Evolutionary conservation across 345 rosid genomes (phyloP), one percentile per base, ranked within the genome.

Genomic region (Corchorus capsularis): DNA sequence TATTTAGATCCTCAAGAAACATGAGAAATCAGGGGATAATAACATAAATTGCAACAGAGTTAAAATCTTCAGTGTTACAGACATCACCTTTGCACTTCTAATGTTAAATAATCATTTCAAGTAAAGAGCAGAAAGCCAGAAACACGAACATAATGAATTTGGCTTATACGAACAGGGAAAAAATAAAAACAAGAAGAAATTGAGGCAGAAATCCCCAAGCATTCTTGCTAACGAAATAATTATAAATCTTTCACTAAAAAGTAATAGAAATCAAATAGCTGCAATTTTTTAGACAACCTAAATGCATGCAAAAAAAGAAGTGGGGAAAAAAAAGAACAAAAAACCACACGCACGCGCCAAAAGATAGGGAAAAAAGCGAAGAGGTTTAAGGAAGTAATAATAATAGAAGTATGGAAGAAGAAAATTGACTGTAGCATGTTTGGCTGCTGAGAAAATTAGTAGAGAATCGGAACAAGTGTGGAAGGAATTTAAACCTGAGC

Each of bases 231-330:
- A 5, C 17, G 16, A 69, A 32, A 68, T 9, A 68, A 27, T 4
- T 20, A 68, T 27, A 27, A 45, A 11, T 12, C 20, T 20, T 3
- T 2, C 39, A 0, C 3, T 67, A 14, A 5, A 67, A 47, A 68
- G n/a, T 27, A 12, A 32, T n/a, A n/a, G n/a, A 47, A 68, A 69
- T 50, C 32, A 50, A 8, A 14, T 34, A 32, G 60, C 59, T 32
- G 37, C 45, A 49, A 50, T 69, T 69, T 6, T 32, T 0, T 49
- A 69, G 14, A 35, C 61, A n/a, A 5, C 34, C 35, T 69, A 50
- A 69, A 69, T 69, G 72, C 59, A 34, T 69, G 72, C 59, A 50
- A 69, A 53, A n/a, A 35, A 19, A 35, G 41, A 5, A 27, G 27
- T 27, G 27, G 27, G 27, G 27, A 27, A 27, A 27, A 27, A 27